Percentiles rank a stretch among this genome's conserved stretches.
Evolutionary conservation across 192 early-diverging fungal genomes (phyloP).

Genomic region (Backusella westeae): DNA sequence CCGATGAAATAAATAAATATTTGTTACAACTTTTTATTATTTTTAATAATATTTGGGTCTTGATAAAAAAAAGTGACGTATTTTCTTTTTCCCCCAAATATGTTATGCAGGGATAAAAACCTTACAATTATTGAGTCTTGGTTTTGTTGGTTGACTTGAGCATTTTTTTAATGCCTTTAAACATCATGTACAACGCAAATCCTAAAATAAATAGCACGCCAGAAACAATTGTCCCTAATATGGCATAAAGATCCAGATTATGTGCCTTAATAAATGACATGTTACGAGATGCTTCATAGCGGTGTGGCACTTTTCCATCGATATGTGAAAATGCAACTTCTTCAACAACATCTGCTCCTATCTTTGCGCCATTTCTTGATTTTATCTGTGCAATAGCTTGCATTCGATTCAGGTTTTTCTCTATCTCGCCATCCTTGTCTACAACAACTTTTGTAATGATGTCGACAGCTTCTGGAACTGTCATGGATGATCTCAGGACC

Average conservation of each 20-base stretch:
- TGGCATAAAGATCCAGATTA: not conserved
- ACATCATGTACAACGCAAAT: not conserved
- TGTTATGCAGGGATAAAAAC: not conserved
- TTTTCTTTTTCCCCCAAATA: no score
- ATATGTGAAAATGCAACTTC: not conserved
- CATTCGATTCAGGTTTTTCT: not conserved
- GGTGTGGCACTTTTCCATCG: not conserved
- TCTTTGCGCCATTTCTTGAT: not conserved
- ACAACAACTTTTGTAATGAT: not conserved
- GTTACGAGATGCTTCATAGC: constrained; percentile 4
- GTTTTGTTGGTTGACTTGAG: not conserved
- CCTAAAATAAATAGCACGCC: not conserved
- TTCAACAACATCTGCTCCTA: constrained; percentile 10
- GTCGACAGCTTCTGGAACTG: not conserved
- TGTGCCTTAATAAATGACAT: not conserved
- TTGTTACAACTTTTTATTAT: not conserved
- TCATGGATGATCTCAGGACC: not conserved
- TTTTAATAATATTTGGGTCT: no score
- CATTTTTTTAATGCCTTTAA: not conserved
- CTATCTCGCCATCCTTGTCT: not conserved
- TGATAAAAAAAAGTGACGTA: no score
- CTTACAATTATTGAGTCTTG: not conserved
- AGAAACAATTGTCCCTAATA: not conserved
- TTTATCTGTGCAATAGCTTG: constrained; percentile 10
- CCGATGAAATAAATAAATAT: not conserved